A percentile compares a stretch with the other conserved stretches of the same genome.
Evolutionary conservation across 495 filamentous ascomycete species (phyloP).

Genomic region (Coniosporium apollinis): DNA sequence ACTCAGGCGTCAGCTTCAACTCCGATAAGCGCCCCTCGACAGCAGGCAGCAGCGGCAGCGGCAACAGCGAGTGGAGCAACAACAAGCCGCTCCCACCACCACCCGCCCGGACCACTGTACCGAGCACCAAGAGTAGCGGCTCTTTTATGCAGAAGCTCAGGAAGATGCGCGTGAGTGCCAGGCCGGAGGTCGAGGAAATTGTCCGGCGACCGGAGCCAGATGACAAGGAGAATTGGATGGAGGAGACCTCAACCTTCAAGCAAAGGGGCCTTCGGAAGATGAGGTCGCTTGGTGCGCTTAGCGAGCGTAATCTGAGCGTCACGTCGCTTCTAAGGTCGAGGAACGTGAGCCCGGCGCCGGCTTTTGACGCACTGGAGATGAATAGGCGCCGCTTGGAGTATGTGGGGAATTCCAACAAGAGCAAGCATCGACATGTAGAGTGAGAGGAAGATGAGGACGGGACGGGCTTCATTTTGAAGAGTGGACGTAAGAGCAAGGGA

Average conservation of each 20-base stretch:
- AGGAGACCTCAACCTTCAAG: slow-evolving; percentile 10
- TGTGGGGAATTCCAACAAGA: too few relatives aligned
- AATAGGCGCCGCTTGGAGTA: slow-evolving; percentile 14
- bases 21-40: slow-evolving; percentile 24
- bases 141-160: slow-evolving; percentile 39
- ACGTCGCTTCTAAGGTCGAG: slow-evolving; percentile 9
- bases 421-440: too few relatives aligned
- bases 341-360: slow-evolving; percentile 8
- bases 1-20: slow-evolving; percentile 48
- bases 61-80: slow-evolving; percentile 9
- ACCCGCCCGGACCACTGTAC: slow-evolving; percentile 8
- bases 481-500: too few relatives aligned
- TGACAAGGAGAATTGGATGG: too few relatives aligned
- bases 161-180: slow-evolving; percentile 21
- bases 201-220: slow-evolving; percentile 3
- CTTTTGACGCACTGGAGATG: slow-evolving; percentile 20
- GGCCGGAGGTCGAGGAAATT: slow-evolving; percentile 16
- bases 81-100: slow-evolving; percentile 32
- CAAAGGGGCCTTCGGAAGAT: slow-evolving; percentile 21
- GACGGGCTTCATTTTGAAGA: too few relatives aligned
- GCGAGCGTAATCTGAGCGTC: slow-evolving; percentile 8
- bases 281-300: slow-evolving; percentile 19
- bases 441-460: too few relatives aligned
- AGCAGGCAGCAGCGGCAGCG: slow-evolving; percentile 20
- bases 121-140: slow-evolving; percentile 20